phyloP scores from a whole-genome alignment of 176 grass and related monocot genomes.

The Cenchrus americanus region DNA sequence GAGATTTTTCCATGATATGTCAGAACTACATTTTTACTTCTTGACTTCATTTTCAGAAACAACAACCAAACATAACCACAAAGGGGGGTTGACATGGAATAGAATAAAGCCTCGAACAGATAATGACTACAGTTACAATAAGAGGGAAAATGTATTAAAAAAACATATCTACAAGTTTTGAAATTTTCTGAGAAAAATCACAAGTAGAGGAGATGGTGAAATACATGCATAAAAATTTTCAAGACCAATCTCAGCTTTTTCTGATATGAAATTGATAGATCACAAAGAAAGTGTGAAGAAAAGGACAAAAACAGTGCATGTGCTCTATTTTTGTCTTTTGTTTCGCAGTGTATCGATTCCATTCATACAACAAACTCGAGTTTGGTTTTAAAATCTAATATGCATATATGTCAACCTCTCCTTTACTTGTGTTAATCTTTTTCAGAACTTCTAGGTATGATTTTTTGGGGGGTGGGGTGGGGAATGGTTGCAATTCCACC shows the following conservation, averaged over 20 bases:
- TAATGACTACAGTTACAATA: background rate
- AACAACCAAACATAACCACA: background rate
- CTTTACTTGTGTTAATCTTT: too few species aligned
- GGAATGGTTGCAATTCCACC: too few species aligned
- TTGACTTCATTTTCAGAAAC: constrained; percentile 4
- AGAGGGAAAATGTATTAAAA: background rate
- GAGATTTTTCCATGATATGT: background rate
- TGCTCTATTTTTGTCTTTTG: background rate
- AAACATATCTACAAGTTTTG: background rate
- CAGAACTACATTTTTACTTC: background rate
- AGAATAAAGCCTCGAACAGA: background rate
- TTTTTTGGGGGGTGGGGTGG: too few species aligned
- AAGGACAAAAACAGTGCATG: background rate
- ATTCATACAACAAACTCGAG: background rate
- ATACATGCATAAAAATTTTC: background rate
- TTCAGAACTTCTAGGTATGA: too few species aligned
- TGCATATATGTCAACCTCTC: too few species aligned
- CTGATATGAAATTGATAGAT: background rate
- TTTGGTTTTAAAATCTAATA: background rate
- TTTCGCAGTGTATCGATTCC: background rate
- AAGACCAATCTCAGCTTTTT: background rate
- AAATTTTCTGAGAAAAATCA: background rate
- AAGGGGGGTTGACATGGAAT: background rate
- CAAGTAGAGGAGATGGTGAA: background rate
- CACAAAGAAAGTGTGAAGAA: background rate